Base-by-base conservation (phyloP, 2,329 filamentous ascomycete genomes). In the Aspergillus hiratsukae region DNA sequence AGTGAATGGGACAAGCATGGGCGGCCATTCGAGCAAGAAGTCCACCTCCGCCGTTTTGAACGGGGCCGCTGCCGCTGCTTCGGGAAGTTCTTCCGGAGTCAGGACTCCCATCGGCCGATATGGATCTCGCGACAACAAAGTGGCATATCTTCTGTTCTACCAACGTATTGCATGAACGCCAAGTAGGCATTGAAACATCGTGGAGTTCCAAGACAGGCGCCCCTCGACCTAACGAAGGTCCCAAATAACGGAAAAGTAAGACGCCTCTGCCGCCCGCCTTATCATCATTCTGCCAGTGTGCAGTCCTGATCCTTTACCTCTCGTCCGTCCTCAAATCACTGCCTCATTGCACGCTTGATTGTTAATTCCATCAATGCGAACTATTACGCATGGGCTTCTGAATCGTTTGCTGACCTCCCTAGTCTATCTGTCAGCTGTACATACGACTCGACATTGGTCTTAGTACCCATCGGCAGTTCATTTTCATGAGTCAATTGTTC, bases 71-170 rank as follows among this genome's bases (percentile, higher is more conserved):
- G 80, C 80, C 48, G 76, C 74, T 49, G 78, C 78, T 23, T 76
- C 79, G 31, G 75, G 76, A 76, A 79, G 67, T 76, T 78, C 75
- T 75, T 80, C 76, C 81, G 84, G 78, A 62, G 80, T 68, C 81
- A 84, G 76, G 74, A 85, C 73, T 60, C 78, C 71, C 80, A 84
- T 75, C 48, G 74, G 74, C 55, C 72, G 75, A 73, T 85, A 86
- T 65, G 81, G 81, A 19, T 75, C 89, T 69, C 91, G 90, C 75
- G 93, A 97, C 73, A 96, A 93, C 81, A 96, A 96, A 81, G 93
- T 97, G 57, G 94, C 94, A 3, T 99, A 99, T 76, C 85, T 99
- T 63, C 78, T 99, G 69, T 96, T 99, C 77, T 99, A 99, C 74
- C 88, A 97, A 78, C 86, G 85, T 67, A 83, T 94, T 57, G 67